Percentiles rank a stretch among this genome's conserved stretches.
These are phyloP conservation scores for Eimeria tenella DNA, from an alignment of 169 alveolate genomes.

Conservation along the genomic window DNA sequence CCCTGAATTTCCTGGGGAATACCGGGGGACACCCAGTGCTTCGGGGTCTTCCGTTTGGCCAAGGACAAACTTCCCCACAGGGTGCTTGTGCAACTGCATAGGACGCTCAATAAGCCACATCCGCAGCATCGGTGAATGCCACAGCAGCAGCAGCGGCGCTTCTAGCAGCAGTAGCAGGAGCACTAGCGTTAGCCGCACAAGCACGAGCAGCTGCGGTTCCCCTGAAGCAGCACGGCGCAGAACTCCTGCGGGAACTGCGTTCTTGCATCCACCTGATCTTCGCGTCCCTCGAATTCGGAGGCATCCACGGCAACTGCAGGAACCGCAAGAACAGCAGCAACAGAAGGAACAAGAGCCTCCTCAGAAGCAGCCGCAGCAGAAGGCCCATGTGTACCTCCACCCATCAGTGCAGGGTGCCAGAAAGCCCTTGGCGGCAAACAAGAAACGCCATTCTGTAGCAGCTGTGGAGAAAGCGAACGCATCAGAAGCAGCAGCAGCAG, in stretches of 20 bases:
- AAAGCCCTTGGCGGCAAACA: not conserved
- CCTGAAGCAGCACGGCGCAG: not conserved
- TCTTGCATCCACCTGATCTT: not conserved
- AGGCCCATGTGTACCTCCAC: not conserved
- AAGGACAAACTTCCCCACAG: too few relatives aligned
- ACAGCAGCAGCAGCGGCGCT: too few relatives aligned
- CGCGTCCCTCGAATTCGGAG: not conserved
- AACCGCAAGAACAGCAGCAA: not conserved
- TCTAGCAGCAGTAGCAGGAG: not conserved
- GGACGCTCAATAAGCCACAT: too few relatives aligned
- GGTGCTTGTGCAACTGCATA: too few relatives aligned
- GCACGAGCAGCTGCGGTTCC: not conserved
- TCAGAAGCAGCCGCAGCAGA: not conserved
- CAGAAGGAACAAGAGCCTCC: not conserved
- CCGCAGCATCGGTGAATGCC: too few relatives aligned
- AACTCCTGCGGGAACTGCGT: not conserved
- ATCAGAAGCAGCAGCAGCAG: slow-evolving; percentile 3
- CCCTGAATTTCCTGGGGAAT: too few relatives aligned
- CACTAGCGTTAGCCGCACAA: not conserved
- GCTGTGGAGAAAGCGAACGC: not conserved
- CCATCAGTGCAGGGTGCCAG: slow-evolving; percentile 20
- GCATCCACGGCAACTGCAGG: not conserved
- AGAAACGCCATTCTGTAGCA: not conserved
- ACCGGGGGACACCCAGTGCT: too few relatives aligned
- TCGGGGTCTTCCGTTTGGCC: too few relatives aligned